Evolutionary conservation across 73 alveolate species (phyloP).

Genomic region (Paramecium octaurelia): DNA sequence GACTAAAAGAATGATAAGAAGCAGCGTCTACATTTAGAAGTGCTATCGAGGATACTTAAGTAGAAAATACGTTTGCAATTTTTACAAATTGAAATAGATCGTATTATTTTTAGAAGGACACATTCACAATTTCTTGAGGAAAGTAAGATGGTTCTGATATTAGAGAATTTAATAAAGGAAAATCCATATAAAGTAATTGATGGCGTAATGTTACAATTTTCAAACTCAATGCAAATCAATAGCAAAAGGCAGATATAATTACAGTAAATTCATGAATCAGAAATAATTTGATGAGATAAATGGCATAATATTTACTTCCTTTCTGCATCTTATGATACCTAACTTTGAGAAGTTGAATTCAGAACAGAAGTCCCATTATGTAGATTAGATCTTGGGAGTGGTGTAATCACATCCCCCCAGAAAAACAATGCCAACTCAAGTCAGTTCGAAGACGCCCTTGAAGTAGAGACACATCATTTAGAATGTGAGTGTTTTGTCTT

Average conservation of each 20-base stretch:
- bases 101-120: conserved; percentile 7
- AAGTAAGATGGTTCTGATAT: not conserved
- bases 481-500: conserved; percentile 12
- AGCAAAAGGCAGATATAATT: not conserved
- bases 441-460: not conserved
- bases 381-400: not conserved
- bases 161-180: conserved; percentile 45
- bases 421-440: not conserved
- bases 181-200: not conserved
- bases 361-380: not conserved
- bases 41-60: not conserved
- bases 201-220: conserved; percentile 48
- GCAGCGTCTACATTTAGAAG: not conserved
- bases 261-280: not conserved
- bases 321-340: not conserved
- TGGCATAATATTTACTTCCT: conserved; percentile 11
- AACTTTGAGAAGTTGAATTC: conserved; percentile 3
- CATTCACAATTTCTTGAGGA: conserved; percentile 1
- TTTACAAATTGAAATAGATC: not conserved
- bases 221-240: not conserved
- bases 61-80: conserved; percentile 29
- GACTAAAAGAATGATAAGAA: not conserved
- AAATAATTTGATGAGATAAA: conserved; percentile 20
- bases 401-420: not conserved
- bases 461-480: conserved; percentile 5